Evolutionary conservation across 2,329 filamentous ascomycete species (phyloP).

Genomic region (Nothophaeocryptopus gaeumannii): DNA sequence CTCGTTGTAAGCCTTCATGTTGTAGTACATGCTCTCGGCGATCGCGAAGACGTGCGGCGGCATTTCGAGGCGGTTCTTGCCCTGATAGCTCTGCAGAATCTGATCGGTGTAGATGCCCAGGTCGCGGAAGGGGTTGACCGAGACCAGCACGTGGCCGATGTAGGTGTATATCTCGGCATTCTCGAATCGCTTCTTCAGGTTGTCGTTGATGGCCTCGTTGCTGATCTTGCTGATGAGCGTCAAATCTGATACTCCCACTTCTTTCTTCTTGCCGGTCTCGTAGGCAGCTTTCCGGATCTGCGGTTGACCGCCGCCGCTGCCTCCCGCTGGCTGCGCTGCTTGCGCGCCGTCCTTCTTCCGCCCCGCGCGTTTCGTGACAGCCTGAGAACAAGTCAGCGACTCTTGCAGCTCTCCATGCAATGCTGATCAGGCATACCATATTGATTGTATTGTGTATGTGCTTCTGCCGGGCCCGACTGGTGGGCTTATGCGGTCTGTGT

Average conservation of each 20-base stretch:
- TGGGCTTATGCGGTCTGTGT: no score
- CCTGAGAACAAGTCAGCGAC: slow-evolving; percentile 35
- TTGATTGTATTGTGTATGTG: no score
- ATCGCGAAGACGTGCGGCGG: slow-evolving; percentile 92
- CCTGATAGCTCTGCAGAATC: slow-evolving; percentile 89
- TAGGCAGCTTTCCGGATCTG: slow-evolving; percentile 95
- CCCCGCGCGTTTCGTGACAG: slow-evolving; percentile 57
- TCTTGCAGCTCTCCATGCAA: not conserved
- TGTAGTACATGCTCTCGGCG: slow-evolving; percentile 94
- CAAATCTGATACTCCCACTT: slow-evolving; percentile 96
- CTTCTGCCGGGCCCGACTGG: no score
- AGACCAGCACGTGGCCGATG: slow-evolving; percentile 98
- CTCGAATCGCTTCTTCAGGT: slow-evolving; percentile 96
- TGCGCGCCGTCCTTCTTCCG: slow-evolving; percentile 54
- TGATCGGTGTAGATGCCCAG: slow-evolving; percentile 93
- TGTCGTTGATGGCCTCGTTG: slow-evolving; percentile 99
- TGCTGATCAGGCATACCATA: no score
- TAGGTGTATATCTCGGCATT: slow-evolving; percentile 99
- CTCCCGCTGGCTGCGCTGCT: slow-evolving; percentile 35
- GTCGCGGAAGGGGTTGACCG: slow-evolving; percentile 96
- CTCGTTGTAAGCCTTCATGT: slow-evolving; percentile 99
- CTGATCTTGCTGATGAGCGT: slow-evolving; percentile 98
- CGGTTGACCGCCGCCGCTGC: slow-evolving; percentile 51
- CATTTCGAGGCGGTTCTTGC: slow-evolving; percentile 91
- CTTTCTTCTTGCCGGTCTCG: slow-evolving; percentile 97